Conservation (phyloP, 805 yeast genomes). For the Ogataea trehaloabstinens region DNA sequence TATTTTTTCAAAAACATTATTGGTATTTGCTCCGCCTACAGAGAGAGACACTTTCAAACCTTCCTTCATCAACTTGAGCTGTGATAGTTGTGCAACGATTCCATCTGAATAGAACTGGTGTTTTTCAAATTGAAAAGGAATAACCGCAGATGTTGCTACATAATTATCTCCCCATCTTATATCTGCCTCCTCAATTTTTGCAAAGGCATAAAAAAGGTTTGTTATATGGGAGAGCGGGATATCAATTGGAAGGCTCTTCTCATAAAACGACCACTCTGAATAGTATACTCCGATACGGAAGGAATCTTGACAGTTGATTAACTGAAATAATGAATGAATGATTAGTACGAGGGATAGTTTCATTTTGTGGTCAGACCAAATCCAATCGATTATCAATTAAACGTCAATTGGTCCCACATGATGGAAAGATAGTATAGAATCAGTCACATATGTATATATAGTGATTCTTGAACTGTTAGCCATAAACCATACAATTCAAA, state of each 20-base stretch:
- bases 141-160: constrained; percentile 52
- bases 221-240: constrained; percentile 58
- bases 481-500: too few relatives aligned
- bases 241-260: constrained; percentile 57
- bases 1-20: constrained; percentile 38
- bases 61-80: constrained; percentile 23
- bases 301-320: background rate
- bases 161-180: constrained; percentile 63
- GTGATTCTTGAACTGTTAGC: too few relatives aligned
- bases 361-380: background rate
- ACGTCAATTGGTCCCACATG: too few relatives aligned
- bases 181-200: constrained; percentile 50
- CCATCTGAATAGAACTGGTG: constrained; percentile 20
- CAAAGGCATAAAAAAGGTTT: constrained; percentile 77
- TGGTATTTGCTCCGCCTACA: constrained; percentile 75
- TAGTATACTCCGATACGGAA: constrained; percentile 43
- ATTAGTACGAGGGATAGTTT: too few relatives aligned
- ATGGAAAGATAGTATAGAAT: too few relatives aligned
- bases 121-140: constrained; percentile 11
- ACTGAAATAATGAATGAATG: background rate
- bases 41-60: constrained; percentile 63
- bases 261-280: constrained; percentile 68
- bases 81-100: constrained; percentile 29
- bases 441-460: too few relatives aligned
- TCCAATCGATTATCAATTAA: too few relatives aligned